A percentile compares a stretch with the other conserved stretches of the same genome.
Evolutionary conservation across 768 basidiomycete genomes (phyloP).

Genomic region (Hypholoma sublateritium): DNA sequence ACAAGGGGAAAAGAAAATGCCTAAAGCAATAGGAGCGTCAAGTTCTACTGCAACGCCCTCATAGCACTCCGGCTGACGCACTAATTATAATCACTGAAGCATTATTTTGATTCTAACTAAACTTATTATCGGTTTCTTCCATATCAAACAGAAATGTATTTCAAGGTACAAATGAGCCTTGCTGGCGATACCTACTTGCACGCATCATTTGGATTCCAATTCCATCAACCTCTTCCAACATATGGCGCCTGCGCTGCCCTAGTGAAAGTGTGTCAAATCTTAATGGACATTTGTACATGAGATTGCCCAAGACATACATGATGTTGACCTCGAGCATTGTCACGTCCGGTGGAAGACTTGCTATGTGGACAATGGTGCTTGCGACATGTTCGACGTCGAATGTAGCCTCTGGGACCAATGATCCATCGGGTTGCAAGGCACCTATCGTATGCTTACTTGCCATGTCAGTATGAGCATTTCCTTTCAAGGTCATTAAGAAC

Average conservation of each 20-base stretch:
- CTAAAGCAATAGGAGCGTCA: constrained; percentile 64
- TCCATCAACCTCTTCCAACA: constrained; percentile 28
- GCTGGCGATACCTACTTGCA: neutral
- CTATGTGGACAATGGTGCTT: constrained; percentile 68
- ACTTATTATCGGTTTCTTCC: neutral
- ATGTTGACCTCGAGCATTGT: constrained; percentile 72
- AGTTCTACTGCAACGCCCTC: constrained; percentile 26
- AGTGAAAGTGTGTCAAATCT: neutral
- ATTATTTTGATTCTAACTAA: neutral
- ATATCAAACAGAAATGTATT: constrained; percentile 1
- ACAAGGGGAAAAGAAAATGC: constrained; percentile 90
- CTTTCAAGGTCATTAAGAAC: constrained; percentile 28
- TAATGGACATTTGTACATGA: neutral
- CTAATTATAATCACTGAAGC: too few species aligned
- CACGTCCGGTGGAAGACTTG: constrained; percentile 64
- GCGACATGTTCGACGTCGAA: constrained; percentile 77
- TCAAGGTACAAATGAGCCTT: neutral
- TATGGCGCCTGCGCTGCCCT: constrained; percentile 31
- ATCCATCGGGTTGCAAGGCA: constrained; percentile 70
- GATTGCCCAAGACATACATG: constrained; percentile 44
- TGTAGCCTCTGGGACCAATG: constrained; percentile 51
- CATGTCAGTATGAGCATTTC: constrained; percentile 72
- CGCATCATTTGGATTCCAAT: neutral
- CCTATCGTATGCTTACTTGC: constrained; percentile 46
- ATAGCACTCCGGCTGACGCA: neutral